Percentiles rank a stretch among this genome's conserved stretches.
phyloP scores from a whole-genome alignment of 495 filamentous ascomycete species.

The Corynascus novoguineensis region DNA sequence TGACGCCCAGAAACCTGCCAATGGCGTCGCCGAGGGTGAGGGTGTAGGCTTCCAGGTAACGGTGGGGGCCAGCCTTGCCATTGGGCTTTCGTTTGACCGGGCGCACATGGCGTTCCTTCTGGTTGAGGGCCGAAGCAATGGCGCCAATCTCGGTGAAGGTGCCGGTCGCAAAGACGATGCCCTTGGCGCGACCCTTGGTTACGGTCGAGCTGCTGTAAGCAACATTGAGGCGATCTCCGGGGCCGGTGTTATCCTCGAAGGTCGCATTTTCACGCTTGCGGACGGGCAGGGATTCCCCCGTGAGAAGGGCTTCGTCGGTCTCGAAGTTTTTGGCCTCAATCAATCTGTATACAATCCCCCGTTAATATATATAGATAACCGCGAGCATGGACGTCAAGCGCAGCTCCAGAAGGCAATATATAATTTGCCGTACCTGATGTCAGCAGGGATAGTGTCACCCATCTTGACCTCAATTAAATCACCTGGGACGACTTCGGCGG shows the following conservation, averaged over 20 bases:
- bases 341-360: slow-evolving; percentile 39
- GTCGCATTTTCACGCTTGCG: slow-evolving; percentile 32
- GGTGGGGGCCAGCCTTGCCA: slow-evolving; percentile 55
- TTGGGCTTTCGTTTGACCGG: slow-evolving; percentile 53
- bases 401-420: background rate
- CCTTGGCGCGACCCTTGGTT: slow-evolving; percentile 61
- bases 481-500: slow-evolving; percentile 76
- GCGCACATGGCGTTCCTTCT: slow-evolving; percentile 53
- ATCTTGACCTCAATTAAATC: slow-evolving; percentile 70
- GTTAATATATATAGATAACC: too few relatives aligned
- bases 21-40: slow-evolving; percentile 60
- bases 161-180: slow-evolving; percentile 63
- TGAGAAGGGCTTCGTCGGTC: slow-evolving; percentile 44
- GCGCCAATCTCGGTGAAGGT: slow-evolving; percentile 78
- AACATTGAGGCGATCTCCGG: slow-evolving; percentile 63
- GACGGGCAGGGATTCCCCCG: slow-evolving; percentile 60
- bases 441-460: slow-evolving; percentile 73
- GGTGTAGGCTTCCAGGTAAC: slow-evolving; percentile 64
- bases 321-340: slow-evolving; percentile 73
- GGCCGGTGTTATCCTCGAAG: slow-evolving; percentile 42
- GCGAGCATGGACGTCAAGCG: too few relatives aligned
- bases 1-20: slow-evolving; percentile 65
- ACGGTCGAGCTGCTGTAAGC: slow-evolving; percentile 63
- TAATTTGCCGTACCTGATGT: slow-evolving; percentile 36
- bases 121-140: slow-evolving; percentile 62